Percentiles rank a stretch among this genome's conserved stretches.
Conservation (phyloP, 495 filamentous ascomycete genomes). For the Chaetomium fimeti region DNA sequence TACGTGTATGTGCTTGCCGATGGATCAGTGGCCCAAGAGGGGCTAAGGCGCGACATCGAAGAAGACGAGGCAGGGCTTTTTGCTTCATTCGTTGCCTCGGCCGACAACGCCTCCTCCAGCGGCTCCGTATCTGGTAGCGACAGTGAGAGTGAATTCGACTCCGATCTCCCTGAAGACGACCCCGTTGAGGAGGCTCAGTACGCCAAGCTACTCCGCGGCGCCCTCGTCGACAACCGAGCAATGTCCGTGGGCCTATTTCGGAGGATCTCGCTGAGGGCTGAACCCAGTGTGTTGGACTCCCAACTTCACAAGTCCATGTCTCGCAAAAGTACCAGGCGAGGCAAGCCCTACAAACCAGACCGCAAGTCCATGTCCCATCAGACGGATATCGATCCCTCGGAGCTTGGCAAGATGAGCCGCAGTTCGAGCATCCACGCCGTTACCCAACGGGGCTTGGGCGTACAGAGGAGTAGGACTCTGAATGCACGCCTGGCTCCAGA, state of each 20-base stretch:
- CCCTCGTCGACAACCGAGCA: slow-evolving; percentile 14
- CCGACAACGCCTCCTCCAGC: slow-evolving; percentile 23
- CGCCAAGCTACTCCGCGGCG: slow-evolving; percentile 22
- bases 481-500: slow-evolving; percentile 13
- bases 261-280: slow-evolving; percentile 19
- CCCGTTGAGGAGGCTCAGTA: slow-evolving; percentile 16
- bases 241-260: slow-evolving; percentile 23
- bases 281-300: background rate
- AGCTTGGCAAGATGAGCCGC: background rate
- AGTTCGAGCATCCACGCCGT: slow-evolving; percentile 25
- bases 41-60: slow-evolving; percentile 46
- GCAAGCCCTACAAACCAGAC: background rate
- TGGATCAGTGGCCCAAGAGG: slow-evolving; percentile 67
- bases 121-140: background rate
- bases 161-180: slow-evolving; percentile 15
- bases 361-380: background rate
- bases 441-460: slow-evolving; percentile 20
- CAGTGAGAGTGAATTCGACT: background rate
- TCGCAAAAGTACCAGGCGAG: background rate
- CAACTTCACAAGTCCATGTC: background rate
- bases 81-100: slow-evolving; percentile 31
- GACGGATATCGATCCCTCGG: background rate
- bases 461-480: slow-evolving; percentile 26
- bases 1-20: slow-evolving; percentile 79
- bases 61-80: slow-evolving; percentile 36